These are phyloP conservation scores for Oemleria cerasiformis DNA, from an alignment of 306 rosid genomes.

Conservation along the genomic window DNA sequence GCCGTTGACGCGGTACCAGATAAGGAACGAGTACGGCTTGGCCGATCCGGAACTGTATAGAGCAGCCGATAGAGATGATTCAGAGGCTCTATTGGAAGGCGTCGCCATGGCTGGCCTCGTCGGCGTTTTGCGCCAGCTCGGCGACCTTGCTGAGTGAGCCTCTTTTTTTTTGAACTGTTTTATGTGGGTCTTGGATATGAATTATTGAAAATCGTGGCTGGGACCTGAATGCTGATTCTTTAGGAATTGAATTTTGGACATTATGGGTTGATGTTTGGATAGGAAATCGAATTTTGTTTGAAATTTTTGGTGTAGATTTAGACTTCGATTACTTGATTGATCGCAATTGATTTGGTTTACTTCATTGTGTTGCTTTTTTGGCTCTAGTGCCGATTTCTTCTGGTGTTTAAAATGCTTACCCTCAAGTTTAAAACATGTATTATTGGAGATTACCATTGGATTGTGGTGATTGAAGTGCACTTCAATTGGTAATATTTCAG, in stretches of 20 bases:
- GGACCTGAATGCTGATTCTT: slow-evolving; percentile 12
- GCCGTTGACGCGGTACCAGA: slow-evolving; percentile 78
- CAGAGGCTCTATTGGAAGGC: slow-evolving; percentile 84
- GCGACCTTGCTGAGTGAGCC: slow-evolving; percentile 89
- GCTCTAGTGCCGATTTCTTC: slow-evolving; percentile 14
- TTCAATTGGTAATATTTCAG: slow-evolving; percentile 3
- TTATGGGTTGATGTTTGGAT: slow-evolving; percentile 6
- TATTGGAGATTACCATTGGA: background rate
- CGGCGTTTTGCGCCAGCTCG: slow-evolving; percentile 95
- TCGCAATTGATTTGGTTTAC: slow-evolving; percentile 4
- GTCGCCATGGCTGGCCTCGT: slow-evolving; percentile 87
- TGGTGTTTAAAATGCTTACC: slow-evolving; percentile 4
- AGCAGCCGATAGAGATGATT: slow-evolving; percentile 83
- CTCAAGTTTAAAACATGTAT: too few species aligned
- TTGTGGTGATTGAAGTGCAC: slow-evolving; percentile 2
- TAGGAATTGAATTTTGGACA: slow-evolving; percentile 15
- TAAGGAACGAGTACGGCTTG: slow-evolving; percentile 67
- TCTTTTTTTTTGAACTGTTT: background rate
- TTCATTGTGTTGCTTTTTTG: slow-evolving; percentile 6
- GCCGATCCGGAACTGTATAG: slow-evolving; percentile 82
- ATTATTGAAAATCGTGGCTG: background rate
- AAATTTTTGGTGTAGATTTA: slow-evolving; percentile 9
- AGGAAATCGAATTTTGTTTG: slow-evolving; percentile 13
- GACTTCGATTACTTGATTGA: slow-evolving; percentile 1
- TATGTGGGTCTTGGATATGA: background rate